A percentile compares a stretch with the other conserved stretches of the same genome.
phyloP scores from a whole-genome alignment of 768 basidiomycete genomes.

The Tubosaeta sp. region DNA sequence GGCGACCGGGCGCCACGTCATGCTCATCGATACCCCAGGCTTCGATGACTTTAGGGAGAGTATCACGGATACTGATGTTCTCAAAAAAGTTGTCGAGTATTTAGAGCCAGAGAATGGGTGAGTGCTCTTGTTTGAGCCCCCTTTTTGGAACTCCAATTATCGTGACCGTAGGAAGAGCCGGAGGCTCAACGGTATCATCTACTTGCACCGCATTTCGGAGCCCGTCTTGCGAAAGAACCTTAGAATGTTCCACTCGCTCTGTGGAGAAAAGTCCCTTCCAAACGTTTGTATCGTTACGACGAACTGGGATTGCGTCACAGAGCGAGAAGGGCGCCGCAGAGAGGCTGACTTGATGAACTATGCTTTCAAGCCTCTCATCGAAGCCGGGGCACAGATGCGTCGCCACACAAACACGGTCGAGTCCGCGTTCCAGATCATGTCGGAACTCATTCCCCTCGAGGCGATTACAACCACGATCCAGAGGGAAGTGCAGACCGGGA shows the following conservation, averaged over 20 bases:
- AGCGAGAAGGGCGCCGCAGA: conserved; percentile 22
- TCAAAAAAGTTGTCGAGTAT: conserved; percentile 10
- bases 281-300: conserved; percentile 45
- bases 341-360: conserved; percentile 33
- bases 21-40: conserved; percentile 18
- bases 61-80: conserved; percentile 19
- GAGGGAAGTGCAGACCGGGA: no score
- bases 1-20: conserved; percentile 1
- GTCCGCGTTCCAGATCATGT: no score
- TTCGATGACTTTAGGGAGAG: conserved; percentile 11
- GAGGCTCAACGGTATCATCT: no score
- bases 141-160: no score
- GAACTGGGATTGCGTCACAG: no score
- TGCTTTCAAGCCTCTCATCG: conserved; percentile 40
- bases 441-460: no score
- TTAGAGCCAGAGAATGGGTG: conserved; percentile 1
- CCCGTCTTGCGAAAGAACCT: conserved; percentile 41
- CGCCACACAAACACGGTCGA: no score
- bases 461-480: no score
- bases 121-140: no score
- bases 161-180: no score
- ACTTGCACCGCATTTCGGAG: conserved; percentile 42
- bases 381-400: no score
- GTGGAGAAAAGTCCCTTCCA: conserved; percentile 37
- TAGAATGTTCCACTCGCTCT: conserved; percentile 41